A percentile compares a stretch with the other conserved stretches of the same genome.
These are phyloP conservation scores for Mycena venus DNA, from an alignment of 768 basidiomycete species.

Conservation along the genomic window DNA sequence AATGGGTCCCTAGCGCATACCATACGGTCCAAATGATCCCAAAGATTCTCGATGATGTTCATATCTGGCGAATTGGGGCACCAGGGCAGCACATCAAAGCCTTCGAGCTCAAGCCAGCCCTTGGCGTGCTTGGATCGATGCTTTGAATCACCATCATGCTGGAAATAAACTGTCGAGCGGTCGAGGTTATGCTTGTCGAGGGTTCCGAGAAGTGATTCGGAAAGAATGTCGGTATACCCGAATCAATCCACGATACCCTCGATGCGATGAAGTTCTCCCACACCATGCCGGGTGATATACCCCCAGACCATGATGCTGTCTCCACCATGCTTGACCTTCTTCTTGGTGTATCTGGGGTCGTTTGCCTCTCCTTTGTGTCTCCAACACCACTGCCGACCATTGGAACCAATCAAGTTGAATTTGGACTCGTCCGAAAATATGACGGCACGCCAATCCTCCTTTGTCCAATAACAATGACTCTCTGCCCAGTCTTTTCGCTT, in stretches of 20 bases:
- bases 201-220: too few relatives aligned
- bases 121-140: neutral
- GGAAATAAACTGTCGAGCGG: neutral
- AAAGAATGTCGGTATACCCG: too few relatives aligned
- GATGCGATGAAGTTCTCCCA: too few relatives aligned
- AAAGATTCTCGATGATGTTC: neutral
- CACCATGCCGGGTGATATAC: too few relatives aligned
- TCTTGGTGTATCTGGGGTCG: neutral
- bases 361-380: neutral
- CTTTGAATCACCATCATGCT: neutral
- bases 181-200: too few relatives aligned
- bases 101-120: neutral
- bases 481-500: neutral
- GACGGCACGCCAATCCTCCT: neutral
- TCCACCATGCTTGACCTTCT: neutral
- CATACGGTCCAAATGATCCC: neutral
- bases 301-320: too few relatives aligned
- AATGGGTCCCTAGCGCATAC: neutral
- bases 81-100: neutral
- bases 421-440: neutral
- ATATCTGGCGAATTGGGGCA: neutral
- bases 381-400: neutral
- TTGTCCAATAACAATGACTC: too few relatives aligned
- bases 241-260: too few relatives aligned
- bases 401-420: neutral